phyloP scores from a whole-genome alignment of 2,329 filamentous ascomycete species.

The Septoria petroselini region DNA sequence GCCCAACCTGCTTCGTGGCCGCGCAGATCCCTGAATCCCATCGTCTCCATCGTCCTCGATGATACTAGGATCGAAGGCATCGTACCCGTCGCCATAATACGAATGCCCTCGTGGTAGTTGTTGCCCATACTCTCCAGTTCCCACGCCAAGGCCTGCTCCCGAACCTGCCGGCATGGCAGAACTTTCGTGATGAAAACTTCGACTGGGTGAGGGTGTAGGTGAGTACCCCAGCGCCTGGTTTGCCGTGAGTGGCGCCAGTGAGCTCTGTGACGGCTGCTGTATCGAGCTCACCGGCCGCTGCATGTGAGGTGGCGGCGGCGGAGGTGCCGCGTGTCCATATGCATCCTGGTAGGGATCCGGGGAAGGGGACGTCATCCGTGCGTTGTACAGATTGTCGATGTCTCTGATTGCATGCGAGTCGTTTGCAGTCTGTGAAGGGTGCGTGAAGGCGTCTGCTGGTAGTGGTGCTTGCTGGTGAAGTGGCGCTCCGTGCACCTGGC shows the following conservation, averaged over 20 bases:
- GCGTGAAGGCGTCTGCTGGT: constrained; percentile 11
- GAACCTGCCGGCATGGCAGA: constrained; percentile 13
- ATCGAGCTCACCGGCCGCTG: constrained; percentile 13
- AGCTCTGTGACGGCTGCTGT: constrained; percentile 30
- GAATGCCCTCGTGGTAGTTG: constrained; percentile 24
- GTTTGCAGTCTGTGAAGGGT: constrained; percentile 22
- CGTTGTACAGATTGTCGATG: constrained; percentile 33
- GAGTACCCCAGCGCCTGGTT: constrained; percentile 13
- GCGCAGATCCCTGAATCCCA: constrained; percentile 58
- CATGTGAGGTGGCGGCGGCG: constrained; percentile 17
- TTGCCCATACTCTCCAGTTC: constrained; percentile 16
- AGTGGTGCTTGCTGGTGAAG: constrained; percentile 11
- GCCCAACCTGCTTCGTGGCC: constrained; percentile 19
- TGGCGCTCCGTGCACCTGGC: constrained; percentile 17
- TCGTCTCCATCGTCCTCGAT: constrained; percentile 89
- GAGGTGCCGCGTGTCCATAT: constrained; percentile 16
- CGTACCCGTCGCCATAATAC: constrained; percentile 32
- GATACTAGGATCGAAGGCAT: constrained; percentile 66
- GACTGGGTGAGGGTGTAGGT: constrained; percentile 22
- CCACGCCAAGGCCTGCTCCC: constrained; percentile 14
- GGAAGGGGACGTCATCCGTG: constrained; percentile 23
- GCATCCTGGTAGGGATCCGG: constrained; percentile 23
- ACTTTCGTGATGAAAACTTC: constrained; percentile 13
- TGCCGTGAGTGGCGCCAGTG: constrained; percentile 30
- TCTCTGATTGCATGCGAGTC: constrained; percentile 29